Evolutionary conservation across 2,329 filamentous ascomycete species (phyloP), one percentile per base, ranked within the genome.

Genomic region (Penicillium sp.): DNA sequence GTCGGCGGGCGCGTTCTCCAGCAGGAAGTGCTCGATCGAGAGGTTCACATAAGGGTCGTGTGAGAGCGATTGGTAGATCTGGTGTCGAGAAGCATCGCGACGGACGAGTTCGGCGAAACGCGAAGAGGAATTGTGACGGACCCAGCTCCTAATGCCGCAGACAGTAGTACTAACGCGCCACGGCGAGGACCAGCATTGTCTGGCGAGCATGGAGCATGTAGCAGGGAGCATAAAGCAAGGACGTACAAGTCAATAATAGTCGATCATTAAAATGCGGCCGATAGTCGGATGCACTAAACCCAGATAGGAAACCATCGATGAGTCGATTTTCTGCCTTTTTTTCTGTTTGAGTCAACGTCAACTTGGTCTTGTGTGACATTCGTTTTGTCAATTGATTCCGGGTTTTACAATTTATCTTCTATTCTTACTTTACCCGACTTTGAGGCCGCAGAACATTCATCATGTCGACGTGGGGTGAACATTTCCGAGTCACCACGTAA

Each of bases 1-100:
- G 50, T 86, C 79, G 6, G 81, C 74, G 1, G 84, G 79, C 0
- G 85, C 84, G 44, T 82, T 81, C 59, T 87, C 82, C 6, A 97
- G 80, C 24, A 98, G 82, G 67, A 87, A 85, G 66, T 97, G 89
- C 73, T 98, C 93, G 60, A 96, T 85, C 26, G 90, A 89, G 47
- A 98, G 87, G 69, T 98, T 98, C 59, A 94, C 74, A 66, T 86
- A 91, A 4, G 93, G 89, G 63, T 94, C 80, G 41, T 70, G 73
- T 45, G 81, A 86, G 50, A 71, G 72, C 9, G 87, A 90, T 50
- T 82, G 74, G 70, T 89, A 89, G 57, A 90, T 77, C 55, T 91
- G 86, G 49, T 70, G 65, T 29, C 56, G 53, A 26, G 67, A 65
- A n/a, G 65, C 57, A 20, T 59, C 54, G 16, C 65, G 64, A 38